Conservation (phyloP, 495 filamentous ascomycete species). For the Cercophora sp. region DNA sequence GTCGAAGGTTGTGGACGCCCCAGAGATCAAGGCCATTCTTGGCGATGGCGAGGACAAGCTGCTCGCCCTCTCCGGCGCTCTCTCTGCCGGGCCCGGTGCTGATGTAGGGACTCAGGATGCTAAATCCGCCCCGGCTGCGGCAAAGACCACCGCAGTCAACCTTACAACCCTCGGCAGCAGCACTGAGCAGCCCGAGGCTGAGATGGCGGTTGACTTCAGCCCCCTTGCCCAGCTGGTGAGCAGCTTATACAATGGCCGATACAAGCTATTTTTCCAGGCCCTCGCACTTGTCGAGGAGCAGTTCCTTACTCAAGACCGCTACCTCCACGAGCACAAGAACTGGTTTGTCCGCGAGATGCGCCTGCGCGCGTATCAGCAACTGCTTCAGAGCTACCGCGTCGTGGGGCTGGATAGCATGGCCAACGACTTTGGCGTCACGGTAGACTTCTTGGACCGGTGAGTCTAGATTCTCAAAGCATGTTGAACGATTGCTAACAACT, state of each 20-base stretch:
- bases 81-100: slow-evolving; percentile 73
- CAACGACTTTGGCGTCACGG: slow-evolving; percentile 88
- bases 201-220: slow-evolving; percentile 70
- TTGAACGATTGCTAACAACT: slow-evolving; percentile 5
- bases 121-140: slow-evolving; percentile 51
- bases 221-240: slow-evolving; percentile 84
- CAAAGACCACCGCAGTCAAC: slow-evolving; percentile 69
- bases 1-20: slow-evolving; percentile 94
- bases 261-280: slow-evolving; percentile 86
- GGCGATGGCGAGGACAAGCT: slow-evolving; percentile 84
- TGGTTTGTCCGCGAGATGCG: slow-evolving; percentile 99
- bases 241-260: slow-evolving; percentile 88
- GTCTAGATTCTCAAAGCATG: slow-evolving; percentile 18
- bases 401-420: slow-evolving; percentile 95
- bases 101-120: slow-evolving; percentile 78
- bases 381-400: slow-evolving; percentile 96
- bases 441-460: slow-evolving; percentile 92
- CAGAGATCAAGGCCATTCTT: slow-evolving; percentile 94
- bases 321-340: slow-evolving; percentile 84
- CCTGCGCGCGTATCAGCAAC: slow-evolving; percentile 88
- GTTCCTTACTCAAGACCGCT: slow-evolving; percentile 90
- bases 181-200: slow-evolving; percentile 66
- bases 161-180: slow-evolving; percentile 72
- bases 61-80: slow-evolving; percentile 68
- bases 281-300: slow-evolving; percentile 88